Evolutionary conservation across 805 yeast species (phyloP), one percentile per base, ranked within the genome.

Genomic region (Saccharomycopsis sp.): DNA sequence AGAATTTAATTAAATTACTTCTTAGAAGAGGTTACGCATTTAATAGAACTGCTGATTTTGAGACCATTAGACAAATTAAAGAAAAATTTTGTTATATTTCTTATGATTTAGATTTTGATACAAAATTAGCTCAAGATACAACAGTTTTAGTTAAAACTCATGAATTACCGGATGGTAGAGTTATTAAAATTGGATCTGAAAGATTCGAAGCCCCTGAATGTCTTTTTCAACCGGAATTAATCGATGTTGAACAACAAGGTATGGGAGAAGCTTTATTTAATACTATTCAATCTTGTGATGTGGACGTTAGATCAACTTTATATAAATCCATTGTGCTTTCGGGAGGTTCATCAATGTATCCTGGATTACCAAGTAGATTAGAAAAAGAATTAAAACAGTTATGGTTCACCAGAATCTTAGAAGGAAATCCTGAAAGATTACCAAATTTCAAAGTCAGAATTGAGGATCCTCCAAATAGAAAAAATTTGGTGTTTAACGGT

Each of bases 321-420:
- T 92, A 74, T 65, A 84, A 81, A 56, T 94, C 96, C 2, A 83
- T 92, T 58, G 97, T 92, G 21, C 71, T 92, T 34, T 84, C 95
- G 4, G 98, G 98, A 58, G 98, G 98, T 43, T 88, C 97, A 1
- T 82, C 95, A 38, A 92, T 92, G 98, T 92, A 92, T 58, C 97
- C 98, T 1, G 98, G 98, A 23, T 72, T 92, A 51, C 98, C 98
- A 15, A 82, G 95, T 10, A 73, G 98, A 55, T 67, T 92, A 51
- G 97, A 92, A 61, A 89, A 85, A 60, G 98, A 92, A 61, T 71
- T 92, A 61, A 92, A 92, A 64, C 98, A 92, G 61, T 76, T 85
- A 52, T 92, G 97, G 97, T 78, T 83, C 51, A 79, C 94, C 2
- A 75, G 77, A 55, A 95, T 92, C 15, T 73, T 92, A 46, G 76